Evolutionary conservation across 2,329 filamentous ascomycete genomes (phyloP), one percentile per base, ranked within the genome.

Genomic region (Monilinia aucupariae): DNA sequence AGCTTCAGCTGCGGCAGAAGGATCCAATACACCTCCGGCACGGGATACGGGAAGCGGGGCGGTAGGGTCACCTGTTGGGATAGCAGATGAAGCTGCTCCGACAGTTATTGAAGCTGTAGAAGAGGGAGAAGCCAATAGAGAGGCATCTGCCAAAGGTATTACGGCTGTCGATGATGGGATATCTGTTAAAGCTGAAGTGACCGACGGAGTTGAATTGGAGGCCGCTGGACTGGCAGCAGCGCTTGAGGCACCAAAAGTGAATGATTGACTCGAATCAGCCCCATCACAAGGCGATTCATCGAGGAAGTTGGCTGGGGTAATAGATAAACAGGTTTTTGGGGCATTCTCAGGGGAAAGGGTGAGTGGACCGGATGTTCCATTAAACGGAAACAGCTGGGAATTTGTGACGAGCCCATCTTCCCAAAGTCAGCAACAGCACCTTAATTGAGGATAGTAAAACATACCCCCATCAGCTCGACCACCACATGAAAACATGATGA

Each of bases 401-500:
- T 41, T 54, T 43, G 62, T 64, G n/a, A 61, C 58, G 22, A 48
- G 17, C 3, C 62, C 62, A 41, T 45, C 61, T 63, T 34, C 9
- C 15, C 12, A 1, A 13, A 20, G 20, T 63, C 13, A 63, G 47
- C 9, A 27, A 50, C 2, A 25, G 48, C 6, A 25, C 4, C 27
- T 17, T 17, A 8, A 49, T 34, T 22, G 5, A 50, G 45, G n/a
- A 9, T 1, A 59, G 27, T n/a, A 4, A 59, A 27, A 52, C 27
- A 20, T 34, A 63, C 62, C 41, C 34, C 62, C 62, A 15, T 64
- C 62, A 17, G 62, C 62, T 9, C 62, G n/a, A 15, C 62, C 62
- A 37, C 62, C 62, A 27, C 64, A 64, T 9, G 62, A 83, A 68
- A 85, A 85, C 30, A 85, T 75, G 41, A 80, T 68, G 17, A 83